These are phyloP conservation scores for Neurospora sublineolata DNA, from an alignment of 495 filamentous ascomycete species.

Conservation along the genomic window DNA sequence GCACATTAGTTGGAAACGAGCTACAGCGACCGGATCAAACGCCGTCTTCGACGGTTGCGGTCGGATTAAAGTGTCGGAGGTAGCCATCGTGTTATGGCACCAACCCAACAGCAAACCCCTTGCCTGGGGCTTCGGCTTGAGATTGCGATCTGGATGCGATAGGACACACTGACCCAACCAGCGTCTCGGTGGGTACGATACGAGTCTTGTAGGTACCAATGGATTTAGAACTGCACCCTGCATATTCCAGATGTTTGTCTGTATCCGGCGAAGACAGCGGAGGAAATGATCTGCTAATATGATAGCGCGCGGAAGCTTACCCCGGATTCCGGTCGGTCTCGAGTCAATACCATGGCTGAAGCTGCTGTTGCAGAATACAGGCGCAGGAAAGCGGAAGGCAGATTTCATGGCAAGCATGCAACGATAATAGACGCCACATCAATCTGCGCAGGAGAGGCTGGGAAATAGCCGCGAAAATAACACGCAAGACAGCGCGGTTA, in stretches of 20 bases:
- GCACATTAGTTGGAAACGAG: background rate
- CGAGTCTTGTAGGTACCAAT: background rate
- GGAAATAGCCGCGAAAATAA: background rate
- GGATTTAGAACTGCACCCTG: background rate
- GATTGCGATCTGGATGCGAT: background rate
- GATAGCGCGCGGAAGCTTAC: background rate
- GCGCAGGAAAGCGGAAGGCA: background rate
- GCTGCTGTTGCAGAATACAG: background rate
- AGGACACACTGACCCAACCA: background rate
- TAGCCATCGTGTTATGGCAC: background rate
- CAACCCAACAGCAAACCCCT: background rate
- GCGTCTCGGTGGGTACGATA: background rate
- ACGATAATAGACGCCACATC: background rate
- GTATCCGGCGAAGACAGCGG: background rate
- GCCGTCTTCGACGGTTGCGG: background rate
- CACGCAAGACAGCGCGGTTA: background rate
- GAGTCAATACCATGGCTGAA: background rate
- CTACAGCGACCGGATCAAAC: background rate
- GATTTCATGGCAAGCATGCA: background rate
- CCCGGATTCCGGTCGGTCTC: background rate
- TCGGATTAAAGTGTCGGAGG: background rate
- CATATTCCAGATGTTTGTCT: background rate
- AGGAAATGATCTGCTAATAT: background rate
- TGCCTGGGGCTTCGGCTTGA: background rate
- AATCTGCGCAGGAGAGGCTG: background rate